Conservation (phyloP, 2,329 filamentous ascomycete species). For the Penicillium brevicompactum region DNA sequence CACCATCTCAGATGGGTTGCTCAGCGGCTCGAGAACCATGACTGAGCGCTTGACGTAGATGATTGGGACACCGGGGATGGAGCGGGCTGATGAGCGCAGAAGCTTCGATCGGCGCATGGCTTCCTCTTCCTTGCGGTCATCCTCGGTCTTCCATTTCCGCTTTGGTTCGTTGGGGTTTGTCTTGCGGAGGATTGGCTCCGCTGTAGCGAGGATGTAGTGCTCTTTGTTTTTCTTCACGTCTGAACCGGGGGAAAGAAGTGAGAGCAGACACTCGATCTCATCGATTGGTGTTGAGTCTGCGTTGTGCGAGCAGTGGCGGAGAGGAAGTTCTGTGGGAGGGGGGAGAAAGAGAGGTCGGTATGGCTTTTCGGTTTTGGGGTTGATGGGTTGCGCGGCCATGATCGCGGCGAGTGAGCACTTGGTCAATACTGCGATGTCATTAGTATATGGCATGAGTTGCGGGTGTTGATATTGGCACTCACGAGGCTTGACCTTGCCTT, state of each 20-base stretch:
- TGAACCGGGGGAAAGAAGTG: conserved; percentile 42
- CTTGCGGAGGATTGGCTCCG: conserved; percentile 37
- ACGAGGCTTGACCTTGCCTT: conserved; percentile 83
- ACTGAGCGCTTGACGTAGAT: conserved; percentile 55
- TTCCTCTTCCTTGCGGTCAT: conserved; percentile 33
- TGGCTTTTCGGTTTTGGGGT: conserved; percentile 42
- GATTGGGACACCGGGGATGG: conserved; percentile 52
- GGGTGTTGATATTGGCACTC: conserved; percentile 35
- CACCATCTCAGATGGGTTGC: conserved; percentile 44
- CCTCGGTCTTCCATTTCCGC: conserved; percentile 37
- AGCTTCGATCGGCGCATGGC: conserved; percentile 34
- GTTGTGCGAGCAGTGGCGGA: conserved; percentile 52
- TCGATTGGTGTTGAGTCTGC: conserved; percentile 45
- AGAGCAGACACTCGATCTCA: conserved; percentile 48
- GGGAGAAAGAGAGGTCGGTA: conserved; percentile 47
- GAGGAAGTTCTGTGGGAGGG: conserved; percentile 46
- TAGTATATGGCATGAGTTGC: conserved; percentile 4
- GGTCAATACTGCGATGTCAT: conserved; percentile 66
- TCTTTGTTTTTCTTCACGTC: conserved; percentile 50
- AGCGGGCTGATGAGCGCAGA: conserved; percentile 43
- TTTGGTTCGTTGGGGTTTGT: conserved; percentile 28
- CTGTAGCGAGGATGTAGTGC: conserved; percentile 50
- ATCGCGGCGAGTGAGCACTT: conserved; percentile 59
- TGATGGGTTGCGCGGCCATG: conserved; percentile 41
- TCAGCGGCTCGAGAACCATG: conserved; percentile 54